Percentiles rank a stretch among this genome's conserved stretches.
Conservation (phyloP, 352 stramenopile species). For the Thalassiosira hispida region DNA sequence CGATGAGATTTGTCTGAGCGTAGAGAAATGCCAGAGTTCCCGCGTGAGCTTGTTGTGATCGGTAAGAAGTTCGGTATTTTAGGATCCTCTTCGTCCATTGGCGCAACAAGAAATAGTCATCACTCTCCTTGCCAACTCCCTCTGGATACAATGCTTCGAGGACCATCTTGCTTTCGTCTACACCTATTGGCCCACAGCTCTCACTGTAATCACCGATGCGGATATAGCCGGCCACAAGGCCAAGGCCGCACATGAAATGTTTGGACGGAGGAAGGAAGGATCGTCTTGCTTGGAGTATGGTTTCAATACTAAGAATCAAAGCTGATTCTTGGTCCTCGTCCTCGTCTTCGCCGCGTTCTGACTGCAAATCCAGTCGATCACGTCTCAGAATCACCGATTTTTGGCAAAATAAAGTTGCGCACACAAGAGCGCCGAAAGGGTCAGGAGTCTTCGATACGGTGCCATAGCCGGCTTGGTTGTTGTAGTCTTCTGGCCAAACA, state of each 20-base stretch:
- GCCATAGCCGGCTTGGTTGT: constrained; percentile 43
- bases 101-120: constrained; percentile 52
- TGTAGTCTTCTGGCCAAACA: constrained; percentile 60
- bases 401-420: constrained; percentile 50
- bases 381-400: constrained; percentile 52
- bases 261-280: constrained; percentile 37
- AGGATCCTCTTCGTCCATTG: constrained; percentile 50
- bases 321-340: constrained; percentile 51
- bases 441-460: constrained; percentile 49
- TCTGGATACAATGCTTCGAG: constrained; percentile 57
- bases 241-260: constrained; percentile 60
- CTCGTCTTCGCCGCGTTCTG: constrained; percentile 8
- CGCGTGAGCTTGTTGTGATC: constrained; percentile 37
- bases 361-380: constrained; percentile 36
- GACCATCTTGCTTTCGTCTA: constrained; percentile 50
- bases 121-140: constrained; percentile 41
- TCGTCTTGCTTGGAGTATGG: constrained; percentile 54
- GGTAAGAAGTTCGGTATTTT: constrained; percentile 48
- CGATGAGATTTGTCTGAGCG: constrained; percentile 53
- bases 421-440: constrained; percentile 46
- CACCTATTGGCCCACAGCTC: constrained; percentile 36
- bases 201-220: constrained; percentile 50
- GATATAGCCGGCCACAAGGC: constrained; percentile 32
- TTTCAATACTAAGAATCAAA: constrained; percentile 56
- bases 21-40: constrained; percentile 46